Conservation (phyloP, 345 rosid species). For the Combretum micranthum region DNA sequence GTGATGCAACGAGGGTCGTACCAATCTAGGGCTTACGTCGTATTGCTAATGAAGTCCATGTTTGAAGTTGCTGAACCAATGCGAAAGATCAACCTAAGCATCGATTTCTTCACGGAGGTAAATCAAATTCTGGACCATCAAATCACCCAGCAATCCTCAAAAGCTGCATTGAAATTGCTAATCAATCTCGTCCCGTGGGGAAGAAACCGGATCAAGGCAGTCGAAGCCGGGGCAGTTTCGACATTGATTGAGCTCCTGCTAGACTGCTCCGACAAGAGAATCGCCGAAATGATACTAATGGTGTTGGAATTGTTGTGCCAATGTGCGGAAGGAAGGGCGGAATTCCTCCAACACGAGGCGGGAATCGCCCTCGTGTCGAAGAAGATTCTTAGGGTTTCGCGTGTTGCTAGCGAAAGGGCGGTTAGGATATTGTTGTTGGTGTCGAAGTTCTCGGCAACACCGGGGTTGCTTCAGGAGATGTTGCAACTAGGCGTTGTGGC, state of each 20-base stretch:
- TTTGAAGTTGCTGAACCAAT: slow-evolving; percentile 41
- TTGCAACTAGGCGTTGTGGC: slow-evolving; percentile 30
- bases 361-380: slow-evolving; percentile 35
- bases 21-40: slow-evolving; percentile 31
- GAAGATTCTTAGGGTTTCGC: slow-evolving; percentile 39
- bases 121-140: slow-evolving; percentile 31
- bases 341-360: slow-evolving; percentile 26
- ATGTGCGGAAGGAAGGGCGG: slow-evolving; percentile 38
- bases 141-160: slow-evolving; percentile 41
- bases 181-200: slow-evolving; percentile 48
- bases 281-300: slow-evolving; percentile 31
- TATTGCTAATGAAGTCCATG: slow-evolving; percentile 23
- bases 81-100: slow-evolving; percentile 19
- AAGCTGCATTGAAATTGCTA: slow-evolving; percentile 36
- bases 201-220: slow-evolving; percentile 49
- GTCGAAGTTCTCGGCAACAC: slow-evolving; percentile 26
- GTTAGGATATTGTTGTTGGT: slow-evolving; percentile 28
- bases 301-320: slow-evolving; percentile 33
- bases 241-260: slow-evolving; percentile 41
- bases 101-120: slow-evolving; percentile 28
- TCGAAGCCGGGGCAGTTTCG: slow-evolving; percentile 26
- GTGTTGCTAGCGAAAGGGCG: slow-evolving; percentile 30
- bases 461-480: slow-evolving; percentile 35
- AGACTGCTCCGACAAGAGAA: slow-evolving; percentile 23
- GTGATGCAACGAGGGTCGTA: slow-evolving; percentile 22